Evolutionary conservation across 352 stramenopile genomes (phyloP), one percentile per base, ranked within the genome.

Genomic region (Globisporangium cylindrosporum): DNA sequence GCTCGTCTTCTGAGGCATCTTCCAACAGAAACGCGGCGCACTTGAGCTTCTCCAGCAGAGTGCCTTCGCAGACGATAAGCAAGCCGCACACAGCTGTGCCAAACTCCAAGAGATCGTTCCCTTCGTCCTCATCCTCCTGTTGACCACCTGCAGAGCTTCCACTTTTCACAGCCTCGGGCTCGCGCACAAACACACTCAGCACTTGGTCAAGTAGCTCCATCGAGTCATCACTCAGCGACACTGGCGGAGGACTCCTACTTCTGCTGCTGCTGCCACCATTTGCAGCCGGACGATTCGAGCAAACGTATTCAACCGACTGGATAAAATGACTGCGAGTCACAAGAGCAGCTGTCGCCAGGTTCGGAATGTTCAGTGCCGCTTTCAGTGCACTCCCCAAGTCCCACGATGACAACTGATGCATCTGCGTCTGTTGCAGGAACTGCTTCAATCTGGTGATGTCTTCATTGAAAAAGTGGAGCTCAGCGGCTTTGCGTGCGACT

Each of bases 401-500:
- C 74, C 67, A 77, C 20, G 78, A 70, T 4, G 75, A 76, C 1
- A 87, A 68, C 1, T 73, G 71, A 55, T 92, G 82, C 8, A 93
- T 38, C 66, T 88, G 75, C 18, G 82, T 93, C 67, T 95, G 81
- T 3, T 73, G 75, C 22, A 95, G 58, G 43, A 93, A 93, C 18
- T 76, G 58, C 46, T 87, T 88, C 3, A 95, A 64, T 4, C 81
- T 80, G 7, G 67, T 73, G 36, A 95, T 83, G 34, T 95, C 85
- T 43, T 95, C 85, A 43, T 90, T 80, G 77, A 92, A 95, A 43
- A 95, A 92, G 41, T 95, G 82, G 56, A 95, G 69, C 62, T 95
- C 87, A 0, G 84, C 82, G 1, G 87, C 80, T 9, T 91, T 74
- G 3, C 84, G 76, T 1, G 80, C 82, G 24, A 93, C 82, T 0